phyloP scores from a whole-genome alignment of 2,329 filamentous ascomycete species.

The Ceratocystis variospora region DNA sequence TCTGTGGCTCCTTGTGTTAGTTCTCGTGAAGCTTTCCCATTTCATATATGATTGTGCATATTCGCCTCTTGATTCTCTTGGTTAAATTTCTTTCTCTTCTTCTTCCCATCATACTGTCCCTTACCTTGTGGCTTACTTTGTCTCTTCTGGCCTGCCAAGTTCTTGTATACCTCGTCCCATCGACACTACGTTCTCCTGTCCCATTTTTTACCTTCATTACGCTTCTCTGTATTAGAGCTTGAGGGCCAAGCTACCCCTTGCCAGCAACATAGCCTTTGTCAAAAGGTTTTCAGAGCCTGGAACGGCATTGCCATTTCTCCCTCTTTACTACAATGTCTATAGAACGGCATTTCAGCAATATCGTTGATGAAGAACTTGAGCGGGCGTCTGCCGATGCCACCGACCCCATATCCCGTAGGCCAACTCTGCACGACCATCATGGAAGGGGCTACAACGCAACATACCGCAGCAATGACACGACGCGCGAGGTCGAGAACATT shows the following conservation, averaged over 20 bases:
- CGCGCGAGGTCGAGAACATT: neutral
- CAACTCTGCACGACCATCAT: slow-evolving; percentile 23
- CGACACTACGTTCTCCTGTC: too few relatives aligned
- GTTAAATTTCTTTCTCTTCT: neutral
- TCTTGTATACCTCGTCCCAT: neutral
- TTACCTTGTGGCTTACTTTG: neutral
- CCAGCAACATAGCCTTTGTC: neutral
- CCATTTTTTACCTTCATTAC: too few relatives aligned
- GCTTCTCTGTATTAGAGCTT: too few relatives aligned
- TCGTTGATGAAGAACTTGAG: slow-evolving; percentile 22
- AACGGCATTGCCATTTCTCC: neutral
- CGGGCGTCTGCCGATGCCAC: slow-evolving; percentile 22
- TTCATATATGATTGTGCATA: neutral
- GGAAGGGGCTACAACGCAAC: slow-evolving; percentile 34
- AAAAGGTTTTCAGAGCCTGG: neutral
- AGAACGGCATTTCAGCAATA: neutral
- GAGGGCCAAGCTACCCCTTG: too few relatives aligned
- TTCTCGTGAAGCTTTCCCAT: neutral
- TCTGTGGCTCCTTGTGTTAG: neutral
- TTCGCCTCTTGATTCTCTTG: neutral
- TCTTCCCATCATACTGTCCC: neutral
- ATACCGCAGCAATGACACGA: slow-evolving; percentile 31
- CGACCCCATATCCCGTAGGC: slow-evolving; percentile 20
- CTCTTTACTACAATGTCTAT: neutral
- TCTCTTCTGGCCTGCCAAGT: neutral